Conservation (phyloP, 345 rosid genomes). For the Aethionema arabicum region DNA sequence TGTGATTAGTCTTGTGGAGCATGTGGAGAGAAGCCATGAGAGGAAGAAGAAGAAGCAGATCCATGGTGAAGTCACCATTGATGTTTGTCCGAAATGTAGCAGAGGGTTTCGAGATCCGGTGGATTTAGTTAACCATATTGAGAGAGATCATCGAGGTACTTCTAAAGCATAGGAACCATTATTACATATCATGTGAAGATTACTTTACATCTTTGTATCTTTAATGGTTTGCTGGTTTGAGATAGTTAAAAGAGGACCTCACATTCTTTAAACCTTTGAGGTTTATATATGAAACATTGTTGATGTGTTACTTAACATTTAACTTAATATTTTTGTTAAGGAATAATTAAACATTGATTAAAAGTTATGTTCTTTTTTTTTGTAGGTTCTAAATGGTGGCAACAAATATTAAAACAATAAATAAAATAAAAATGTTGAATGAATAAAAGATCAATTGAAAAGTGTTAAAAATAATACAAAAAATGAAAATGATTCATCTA, state of each 20-base stretch:
- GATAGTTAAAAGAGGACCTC: background rate
- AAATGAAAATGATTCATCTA: no score
- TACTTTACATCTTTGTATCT: conserved; percentile 8
- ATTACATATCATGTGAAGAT: background rate
- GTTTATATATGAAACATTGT: background rate
- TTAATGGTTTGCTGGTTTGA: background rate
- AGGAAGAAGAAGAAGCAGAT: conserved; percentile 43
- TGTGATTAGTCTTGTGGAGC: conserved; percentile 63
- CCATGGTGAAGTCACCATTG: conserved; percentile 57
- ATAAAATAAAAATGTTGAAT: no score
- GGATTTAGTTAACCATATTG: conserved; percentile 86
- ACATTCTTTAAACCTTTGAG: conserved; percentile 19
- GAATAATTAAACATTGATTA: no score
- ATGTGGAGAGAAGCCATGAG: conserved; percentile 64
- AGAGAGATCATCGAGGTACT: conserved; percentile 81
- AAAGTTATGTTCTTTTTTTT: no score
- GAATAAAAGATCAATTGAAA: no score
- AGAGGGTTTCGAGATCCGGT: conserved; percentile 84
- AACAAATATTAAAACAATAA: no score
- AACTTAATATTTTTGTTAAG: no score
- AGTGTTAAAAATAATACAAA: no score
- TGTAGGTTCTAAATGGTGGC: no score
- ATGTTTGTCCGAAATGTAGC: conserved; percentile 91
- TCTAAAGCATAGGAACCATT: conserved; percentile 52
- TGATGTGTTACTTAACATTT: no score